Evolutionary conservation across 2,329 filamentous ascomycete genomes (phyloP).

Genomic region (Pseudopithomyces maydicus): DNA sequence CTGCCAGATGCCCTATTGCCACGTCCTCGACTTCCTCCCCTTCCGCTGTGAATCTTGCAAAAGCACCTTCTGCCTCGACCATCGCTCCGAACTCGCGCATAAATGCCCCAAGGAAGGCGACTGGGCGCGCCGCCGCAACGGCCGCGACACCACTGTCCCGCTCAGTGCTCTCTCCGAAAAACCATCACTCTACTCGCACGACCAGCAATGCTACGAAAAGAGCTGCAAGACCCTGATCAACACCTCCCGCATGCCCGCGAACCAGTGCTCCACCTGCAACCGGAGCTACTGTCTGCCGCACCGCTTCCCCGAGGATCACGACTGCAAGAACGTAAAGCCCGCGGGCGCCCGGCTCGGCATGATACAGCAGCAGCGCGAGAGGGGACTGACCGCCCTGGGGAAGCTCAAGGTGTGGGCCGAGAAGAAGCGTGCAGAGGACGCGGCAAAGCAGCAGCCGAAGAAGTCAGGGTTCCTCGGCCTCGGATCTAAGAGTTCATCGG

Average conservation of each 20-base stretch:
- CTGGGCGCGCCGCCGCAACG: constrained; percentile 60
- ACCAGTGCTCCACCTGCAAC: constrained; percentile 74
- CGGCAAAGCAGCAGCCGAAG: constrained; percentile 48
- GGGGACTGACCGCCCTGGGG: constrained; percentile 74
- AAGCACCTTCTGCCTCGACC: constrained; percentile 87
- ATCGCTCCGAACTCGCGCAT: constrained; percentile 85
- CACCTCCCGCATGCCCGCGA: constrained; percentile 68
- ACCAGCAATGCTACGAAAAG: constrained; percentile 71
- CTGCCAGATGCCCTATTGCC: constrained; percentile 90
- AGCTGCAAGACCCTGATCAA: constrained; percentile 72
- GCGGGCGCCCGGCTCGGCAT: constrained; percentile 56
- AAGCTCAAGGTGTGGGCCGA: constrained; percentile 80
- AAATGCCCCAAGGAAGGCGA: constrained; percentile 65
- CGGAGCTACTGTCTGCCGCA: constrained; percentile 79
- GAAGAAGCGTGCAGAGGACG: constrained; percentile 74
- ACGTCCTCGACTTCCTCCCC: constrained; percentile 93
- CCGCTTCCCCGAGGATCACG: constrained; percentile 77
- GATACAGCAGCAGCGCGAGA: constrained; percentile 60
- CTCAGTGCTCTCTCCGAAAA: constrained; percentile 46
- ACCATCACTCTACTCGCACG: constrained; percentile 62
- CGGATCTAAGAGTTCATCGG: constrained; percentile 23
- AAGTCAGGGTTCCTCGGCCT: constrained; percentile 32
- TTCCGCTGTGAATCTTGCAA: constrained; percentile 91
- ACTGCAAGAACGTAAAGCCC: constrained; percentile 76
- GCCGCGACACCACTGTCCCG: constrained; percentile 28